These are phyloP conservation scores for Carex myosuroides DNA, from an alignment of 176 grass and related monocot genomes.

Conservation along the genomic window DNA sequence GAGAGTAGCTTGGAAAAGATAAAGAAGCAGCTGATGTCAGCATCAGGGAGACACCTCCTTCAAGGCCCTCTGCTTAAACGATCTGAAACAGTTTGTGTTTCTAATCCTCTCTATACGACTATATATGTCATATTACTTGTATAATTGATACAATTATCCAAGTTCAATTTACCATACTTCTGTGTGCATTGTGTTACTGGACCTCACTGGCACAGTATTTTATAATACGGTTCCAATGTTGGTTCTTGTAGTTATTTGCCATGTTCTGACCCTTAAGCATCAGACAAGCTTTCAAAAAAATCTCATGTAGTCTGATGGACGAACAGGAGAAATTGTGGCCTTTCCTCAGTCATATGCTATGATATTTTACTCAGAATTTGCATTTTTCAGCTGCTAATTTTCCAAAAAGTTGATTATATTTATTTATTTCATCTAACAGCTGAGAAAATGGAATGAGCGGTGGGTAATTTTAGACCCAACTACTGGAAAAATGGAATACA, in stretches of 20 bases:
- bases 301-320: background rate
- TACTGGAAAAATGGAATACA: conserved; percentile 94
- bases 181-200: background rate
- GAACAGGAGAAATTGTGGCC: background rate
- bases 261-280: background rate
- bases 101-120: background rate
- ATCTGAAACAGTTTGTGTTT: conserved; percentile 48
- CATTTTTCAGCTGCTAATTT: background rate
- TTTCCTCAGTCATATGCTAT: background rate
- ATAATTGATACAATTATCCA: background rate
- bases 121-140: background rate
- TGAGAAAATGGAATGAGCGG: conserved; percentile 91
- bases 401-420: conserved; percentile 3
- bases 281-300: background rate
- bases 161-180: background rate
- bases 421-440: conserved; percentile 37
- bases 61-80: conserved; percentile 87
- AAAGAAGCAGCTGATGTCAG: conserved; percentile 65
- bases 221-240: background rate
- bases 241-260: background rate
- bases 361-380: background rate
- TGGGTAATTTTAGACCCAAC: conserved; percentile 92
- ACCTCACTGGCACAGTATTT: background rate
- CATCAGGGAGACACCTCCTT: conserved; percentile 58
- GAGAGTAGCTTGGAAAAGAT: conserved; percentile 85